phyloP scores from a whole-genome alignment of 305 asterid species.

The Caryopteris hybrid region DNA sequence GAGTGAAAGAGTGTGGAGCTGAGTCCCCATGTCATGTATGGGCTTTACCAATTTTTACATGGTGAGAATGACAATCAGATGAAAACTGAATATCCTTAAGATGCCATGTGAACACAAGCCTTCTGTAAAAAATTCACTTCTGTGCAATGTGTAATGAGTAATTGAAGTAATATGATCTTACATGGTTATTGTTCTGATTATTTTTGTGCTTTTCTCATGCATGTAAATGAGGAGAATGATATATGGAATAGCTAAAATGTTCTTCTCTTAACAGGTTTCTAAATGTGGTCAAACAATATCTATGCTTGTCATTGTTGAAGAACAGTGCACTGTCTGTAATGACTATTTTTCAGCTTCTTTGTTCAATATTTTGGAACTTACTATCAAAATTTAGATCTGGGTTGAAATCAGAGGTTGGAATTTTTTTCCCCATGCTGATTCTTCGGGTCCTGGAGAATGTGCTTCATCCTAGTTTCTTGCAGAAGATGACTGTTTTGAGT shows the following conservation, averaged over 20 bases:
- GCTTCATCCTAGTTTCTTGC: conserved; percentile 95
- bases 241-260: conserved; percentile 18
- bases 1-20: not conserved
- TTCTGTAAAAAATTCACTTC: not conserved
- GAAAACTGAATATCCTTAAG: not conserved
- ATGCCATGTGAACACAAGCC: not conserved
- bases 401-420: conserved; percentile 92
- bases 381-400: conserved; percentile 79
- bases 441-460: conserved; percentile 98
- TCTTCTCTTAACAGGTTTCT: conserved; percentile 69
- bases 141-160: not conserved
- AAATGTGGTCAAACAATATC: conserved; percentile 81
- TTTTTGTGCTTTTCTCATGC: conserved; percentile 3
- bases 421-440: conserved; percentile 92
- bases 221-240: conserved; percentile 13
- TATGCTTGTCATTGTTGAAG: conserved; percentile 94
- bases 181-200: not conserved
- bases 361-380: conserved; percentile 79
- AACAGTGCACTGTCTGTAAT: conserved; percentile 96
- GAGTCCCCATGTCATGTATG: not conserved
- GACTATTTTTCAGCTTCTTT: conserved; percentile 92
- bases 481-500: conserved; percentile 92
- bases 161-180: not conserved
- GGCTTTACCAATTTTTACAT: not conserved
- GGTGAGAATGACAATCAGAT: conserved; percentile 4